Evolutionary conservation across 2,329 filamentous ascomycete genomes (phyloP).

Genomic region (Zasmidium cellare): DNA sequence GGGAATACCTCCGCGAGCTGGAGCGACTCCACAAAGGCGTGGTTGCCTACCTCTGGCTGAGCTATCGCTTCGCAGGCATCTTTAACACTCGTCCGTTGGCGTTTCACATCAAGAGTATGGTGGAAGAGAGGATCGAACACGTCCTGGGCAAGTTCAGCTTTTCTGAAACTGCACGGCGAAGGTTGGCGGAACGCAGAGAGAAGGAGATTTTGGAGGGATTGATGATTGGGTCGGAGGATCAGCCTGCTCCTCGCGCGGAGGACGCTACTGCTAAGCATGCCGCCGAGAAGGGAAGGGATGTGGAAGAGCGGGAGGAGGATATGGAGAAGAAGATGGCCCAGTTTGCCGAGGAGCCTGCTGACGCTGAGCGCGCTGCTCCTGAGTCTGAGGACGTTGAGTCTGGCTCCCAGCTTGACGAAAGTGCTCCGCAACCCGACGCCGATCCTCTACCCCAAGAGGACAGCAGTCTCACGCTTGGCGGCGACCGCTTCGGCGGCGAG

Average conservation of each 20-base stretch:
- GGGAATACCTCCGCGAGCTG: slow-evolving; percentile 64
- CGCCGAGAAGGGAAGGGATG: background rate
- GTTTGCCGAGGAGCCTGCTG: background rate
- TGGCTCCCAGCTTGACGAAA: slow-evolving; percentile 10
- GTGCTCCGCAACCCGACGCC: background rate
- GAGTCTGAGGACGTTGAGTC: slow-evolving; percentile 2
- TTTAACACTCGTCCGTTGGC: slow-evolving; percentile 75
- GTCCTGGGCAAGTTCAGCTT: slow-evolving; percentile 60
- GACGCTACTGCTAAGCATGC: slow-evolving; percentile 37
- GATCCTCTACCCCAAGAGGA: slow-evolving; percentile 16
- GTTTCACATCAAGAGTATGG: slow-evolving; percentile 73
- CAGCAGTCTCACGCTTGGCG: slow-evolving; percentile 24
- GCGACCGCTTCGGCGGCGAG: slow-evolving; percentile 32
- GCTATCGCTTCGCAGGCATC: slow-evolving; percentile 80
- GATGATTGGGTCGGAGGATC: slow-evolving; percentile 1
- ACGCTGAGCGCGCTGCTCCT: background rate
- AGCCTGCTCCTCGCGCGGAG: background rate
- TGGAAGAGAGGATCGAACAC: slow-evolving; percentile 73
- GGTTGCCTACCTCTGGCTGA: slow-evolving; percentile 89
- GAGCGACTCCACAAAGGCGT: slow-evolving; percentile 80
- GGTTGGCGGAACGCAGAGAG: slow-evolving; percentile 30
- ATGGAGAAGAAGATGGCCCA: slow-evolving; percentile 12
- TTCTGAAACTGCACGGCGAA: slow-evolving; percentile 28
- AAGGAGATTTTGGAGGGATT: slow-evolving; percentile 25
- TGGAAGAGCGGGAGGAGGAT: slow-evolving; percentile 9